phyloP scores from a whole-genome alignment of 148 eudicot genomes.

The Persicaria maculosa region DNA sequence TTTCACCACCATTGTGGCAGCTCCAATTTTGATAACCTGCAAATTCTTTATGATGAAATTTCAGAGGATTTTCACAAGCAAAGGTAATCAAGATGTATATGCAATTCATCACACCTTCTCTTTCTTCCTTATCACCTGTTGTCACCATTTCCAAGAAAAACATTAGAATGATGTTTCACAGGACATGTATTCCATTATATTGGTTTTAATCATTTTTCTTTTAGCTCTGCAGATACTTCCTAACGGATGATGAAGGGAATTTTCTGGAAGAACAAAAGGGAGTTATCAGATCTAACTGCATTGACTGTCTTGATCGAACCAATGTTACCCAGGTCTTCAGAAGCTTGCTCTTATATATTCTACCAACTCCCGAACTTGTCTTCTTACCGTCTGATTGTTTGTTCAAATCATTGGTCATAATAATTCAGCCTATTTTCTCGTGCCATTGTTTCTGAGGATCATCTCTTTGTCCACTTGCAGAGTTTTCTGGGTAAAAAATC shows the following conservation, averaged over 20 bases:
- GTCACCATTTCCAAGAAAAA: neutral
- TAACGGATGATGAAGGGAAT: conserved; percentile 43
- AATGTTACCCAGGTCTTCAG: conserved; percentile 89
- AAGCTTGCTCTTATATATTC: conserved; percentile 5
- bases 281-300: conserved; percentile 84
- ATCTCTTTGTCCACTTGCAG: conserved; percentile 26
- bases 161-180: neutral
- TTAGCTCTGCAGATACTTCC: conserved; percentile 83
- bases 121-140: neutral
- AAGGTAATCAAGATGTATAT: conserved; percentile 48
- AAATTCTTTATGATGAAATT: conserved; percentile 60
- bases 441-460: neutral
- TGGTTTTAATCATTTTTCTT: conserved; percentile 36
- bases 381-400: neutral
- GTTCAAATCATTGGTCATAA: neutral
- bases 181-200: neutral
- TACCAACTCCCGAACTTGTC: neutral
- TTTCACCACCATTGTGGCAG: conserved; percentile 75
- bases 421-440: neutral
- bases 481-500: conserved; percentile 71
- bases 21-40: conserved; percentile 62
- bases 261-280: conserved; percentile 67
- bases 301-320: conserved; percentile 97
- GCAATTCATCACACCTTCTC: neutral
- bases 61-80: conserved; percentile 72